These are phyloP conservation scores for Parastagonospora nodorum DNA, from an alignment of 2,329 filamentous ascomycete species.

Conservation along the genomic window DNA sequence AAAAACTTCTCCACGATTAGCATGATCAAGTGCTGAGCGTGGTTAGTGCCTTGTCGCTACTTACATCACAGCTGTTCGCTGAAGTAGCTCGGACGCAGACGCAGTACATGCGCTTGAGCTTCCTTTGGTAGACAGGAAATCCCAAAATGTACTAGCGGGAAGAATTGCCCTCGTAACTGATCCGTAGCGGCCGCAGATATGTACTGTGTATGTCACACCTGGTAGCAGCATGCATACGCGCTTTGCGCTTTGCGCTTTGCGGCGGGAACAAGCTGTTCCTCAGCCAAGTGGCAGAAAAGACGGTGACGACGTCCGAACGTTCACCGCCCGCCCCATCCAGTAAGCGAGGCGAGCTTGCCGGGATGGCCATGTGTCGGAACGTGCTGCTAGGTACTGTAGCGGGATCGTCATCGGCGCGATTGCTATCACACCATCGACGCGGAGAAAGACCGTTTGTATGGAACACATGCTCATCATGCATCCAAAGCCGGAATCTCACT, in stretches of 20 bases:
- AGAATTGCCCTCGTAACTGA: background rate
- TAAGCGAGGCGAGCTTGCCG: background rate
- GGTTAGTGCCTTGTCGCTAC: too few species aligned
- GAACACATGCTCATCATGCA: too few species aligned
- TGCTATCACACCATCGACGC: background rate
- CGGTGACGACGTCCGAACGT: slow-evolving; percentile 1
- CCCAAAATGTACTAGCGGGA: background rate
- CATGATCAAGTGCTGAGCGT: too few species aligned
- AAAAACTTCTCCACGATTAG: too few species aligned
- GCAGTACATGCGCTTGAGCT: slow-evolving; percentile 1
- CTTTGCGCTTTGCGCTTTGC: background rate
- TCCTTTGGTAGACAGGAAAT: background rate
- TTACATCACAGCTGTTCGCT: background rate
- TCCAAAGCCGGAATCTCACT: too few species aligned
- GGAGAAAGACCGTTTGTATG: too few species aligned
- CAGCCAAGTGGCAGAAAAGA: background rate
- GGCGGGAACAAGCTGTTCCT: background rate
- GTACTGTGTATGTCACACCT: background rate
- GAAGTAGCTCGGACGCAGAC: background rate
- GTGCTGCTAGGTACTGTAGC: background rate
- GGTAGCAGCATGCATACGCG: background rate
- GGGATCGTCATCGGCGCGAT: background rate
- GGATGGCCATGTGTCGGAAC: background rate
- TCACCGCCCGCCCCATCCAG: slow-evolving; percentile 1
- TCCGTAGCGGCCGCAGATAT: background rate